Percentiles rank a stretch among this genome's conserved stretches.
Evolutionary conservation across 331 rosid genomes (phyloP).

Genomic region (Quercus phellos): DNA sequence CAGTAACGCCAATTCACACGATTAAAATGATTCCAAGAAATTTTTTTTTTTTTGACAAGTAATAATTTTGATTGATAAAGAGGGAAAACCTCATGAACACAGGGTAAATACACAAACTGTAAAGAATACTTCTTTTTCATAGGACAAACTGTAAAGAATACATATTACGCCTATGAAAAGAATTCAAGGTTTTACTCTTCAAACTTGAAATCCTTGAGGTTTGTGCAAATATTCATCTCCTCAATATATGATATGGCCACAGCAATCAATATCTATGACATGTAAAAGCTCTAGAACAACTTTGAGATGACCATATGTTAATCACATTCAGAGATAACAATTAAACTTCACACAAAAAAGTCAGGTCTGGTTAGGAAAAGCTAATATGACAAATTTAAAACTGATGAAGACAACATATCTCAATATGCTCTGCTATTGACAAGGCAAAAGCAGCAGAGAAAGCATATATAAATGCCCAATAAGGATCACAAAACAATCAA

Average conservation of each 20-base stretch:
- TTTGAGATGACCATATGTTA: background rate
- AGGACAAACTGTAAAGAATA: too few relatives aligned
- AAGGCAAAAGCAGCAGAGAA: background rate
- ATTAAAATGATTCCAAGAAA: background rate
- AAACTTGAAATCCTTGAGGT: background rate
- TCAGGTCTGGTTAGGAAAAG: background rate
- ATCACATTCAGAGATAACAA: background rate
- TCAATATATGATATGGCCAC: background rate
- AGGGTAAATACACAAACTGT: too few relatives aligned
- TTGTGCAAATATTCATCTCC: background rate
- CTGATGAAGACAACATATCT: background rate
- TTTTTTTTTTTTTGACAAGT: too few relatives aligned
- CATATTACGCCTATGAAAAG: background rate
- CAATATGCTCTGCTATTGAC: background rate
- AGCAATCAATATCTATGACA: background rate
- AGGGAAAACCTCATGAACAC: too few relatives aligned
- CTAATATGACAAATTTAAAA: background rate
- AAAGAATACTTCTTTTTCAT: too few relatives aligned
- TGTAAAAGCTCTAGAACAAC: background rate
- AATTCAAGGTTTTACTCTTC: background rate
- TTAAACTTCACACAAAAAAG: too few relatives aligned
- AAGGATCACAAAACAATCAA: conserved; percentile 19
- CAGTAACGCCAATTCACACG: too few relatives aligned
- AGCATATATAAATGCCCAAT: background rate
- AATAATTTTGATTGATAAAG: too few relatives aligned